phyloP scores from a whole-genome alignment of 106 monocot genomes.

The Posidonia australis region DNA sequence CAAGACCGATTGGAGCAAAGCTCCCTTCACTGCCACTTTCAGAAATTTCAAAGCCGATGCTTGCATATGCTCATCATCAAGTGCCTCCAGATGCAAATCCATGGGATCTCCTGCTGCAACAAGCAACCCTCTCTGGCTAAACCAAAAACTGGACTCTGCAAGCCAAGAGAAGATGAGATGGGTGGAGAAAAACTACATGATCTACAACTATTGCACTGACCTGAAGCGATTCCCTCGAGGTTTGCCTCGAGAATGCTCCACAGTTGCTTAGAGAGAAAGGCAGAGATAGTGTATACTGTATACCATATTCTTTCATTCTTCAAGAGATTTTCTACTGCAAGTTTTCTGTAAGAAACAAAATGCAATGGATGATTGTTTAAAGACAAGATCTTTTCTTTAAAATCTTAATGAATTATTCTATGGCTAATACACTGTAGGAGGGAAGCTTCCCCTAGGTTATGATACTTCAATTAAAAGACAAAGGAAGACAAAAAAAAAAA shows the following conservation, averaged over 20 bases:
- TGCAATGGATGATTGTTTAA: no score
- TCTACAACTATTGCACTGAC: constrained; percentile 13
- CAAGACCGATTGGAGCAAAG: constrained; percentile 6
- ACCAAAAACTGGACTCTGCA: constrained; percentile 5
- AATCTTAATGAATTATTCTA: no score
- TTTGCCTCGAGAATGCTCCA: constrained; percentile 7
- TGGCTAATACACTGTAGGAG: no score
- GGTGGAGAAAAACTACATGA: constrained; percentile 15
- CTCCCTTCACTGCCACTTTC: constrained; percentile 11
- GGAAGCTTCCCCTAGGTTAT: no score
- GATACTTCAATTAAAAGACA: no score
- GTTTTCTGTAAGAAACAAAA: no score
- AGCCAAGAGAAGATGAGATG: constrained; percentile 2
- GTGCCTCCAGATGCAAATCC: background rate
- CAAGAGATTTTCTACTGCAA: no score
- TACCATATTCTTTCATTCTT: no score
- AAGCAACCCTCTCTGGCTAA: background rate
- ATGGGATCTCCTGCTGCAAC: background rate
- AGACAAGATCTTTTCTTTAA: no score
- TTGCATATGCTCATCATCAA: background rate
- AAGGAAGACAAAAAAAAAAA: no score
- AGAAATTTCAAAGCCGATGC: constrained; percentile 17
- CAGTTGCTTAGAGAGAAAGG: no score
- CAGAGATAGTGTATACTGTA: no score
- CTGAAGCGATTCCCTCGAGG: constrained; percentile 10